A percentile compares a stretch with the other conserved stretches of the same genome.
phyloP scores from a whole-genome alignment of 176 grass and related monocot genomes.

The Carex scoparia region DNA sequence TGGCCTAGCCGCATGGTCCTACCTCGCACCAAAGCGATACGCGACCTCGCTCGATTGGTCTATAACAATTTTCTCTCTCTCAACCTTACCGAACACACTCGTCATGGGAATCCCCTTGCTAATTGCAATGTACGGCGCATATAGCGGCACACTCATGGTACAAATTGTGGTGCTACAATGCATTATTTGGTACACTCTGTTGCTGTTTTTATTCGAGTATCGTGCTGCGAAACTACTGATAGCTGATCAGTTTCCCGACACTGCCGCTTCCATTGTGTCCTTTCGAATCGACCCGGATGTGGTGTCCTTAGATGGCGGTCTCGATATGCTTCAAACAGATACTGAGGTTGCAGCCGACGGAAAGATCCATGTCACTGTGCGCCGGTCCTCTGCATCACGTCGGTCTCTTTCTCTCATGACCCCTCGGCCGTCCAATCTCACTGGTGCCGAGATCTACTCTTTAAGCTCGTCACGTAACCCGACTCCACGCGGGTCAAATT shows the following conservation, averaged over 20 bases:
- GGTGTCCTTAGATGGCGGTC: constrained; percentile 54
- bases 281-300: constrained; percentile 58
- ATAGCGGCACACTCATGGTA: constrained; percentile 74
- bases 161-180: constrained; percentile 83
- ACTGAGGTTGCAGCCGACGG: constrained; percentile 60
- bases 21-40: not conserved
- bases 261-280: constrained; percentile 56
- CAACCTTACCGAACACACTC: constrained; percentile 74
- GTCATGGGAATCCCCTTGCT: constrained; percentile 84
- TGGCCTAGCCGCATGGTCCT: constrained; percentile 41
- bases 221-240: constrained; percentile 67
- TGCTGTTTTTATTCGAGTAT: constrained; percentile 86
- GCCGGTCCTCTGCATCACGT: constrained; percentile 59
- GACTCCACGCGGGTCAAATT: constrained; percentile 75
- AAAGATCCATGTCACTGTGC: constrained; percentile 58
- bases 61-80: constrained; percentile 66
- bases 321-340: constrained; percentile 41
- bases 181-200: constrained; percentile 96
- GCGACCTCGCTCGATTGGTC: constrained; percentile 48
- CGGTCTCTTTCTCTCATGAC: constrained; percentile 47
- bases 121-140: constrained; percentile 67
- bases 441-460: constrained; percentile 86
- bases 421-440: constrained; percentile 75
- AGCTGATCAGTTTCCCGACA: constrained; percentile 68
- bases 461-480: constrained; percentile 76